Conservation (phyloP, 2,329 filamentous ascomycete species). For the Huntiella abstrusa region DNA sequence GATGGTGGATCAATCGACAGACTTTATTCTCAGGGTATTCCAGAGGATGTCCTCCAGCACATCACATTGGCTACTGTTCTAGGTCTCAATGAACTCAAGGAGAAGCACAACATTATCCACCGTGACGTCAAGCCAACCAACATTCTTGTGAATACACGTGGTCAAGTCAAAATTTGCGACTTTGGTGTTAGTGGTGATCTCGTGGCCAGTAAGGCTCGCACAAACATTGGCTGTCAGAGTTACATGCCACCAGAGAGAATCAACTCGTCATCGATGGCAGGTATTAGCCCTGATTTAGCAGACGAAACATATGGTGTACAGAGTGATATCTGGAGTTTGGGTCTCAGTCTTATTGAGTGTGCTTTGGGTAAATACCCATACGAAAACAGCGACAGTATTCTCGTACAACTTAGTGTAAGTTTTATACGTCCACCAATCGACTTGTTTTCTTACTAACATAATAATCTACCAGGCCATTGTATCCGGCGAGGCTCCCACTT, state of each 20-base stretch:
- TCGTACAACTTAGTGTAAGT: constrained; percentile 89
- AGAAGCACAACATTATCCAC: constrained; percentile 98
- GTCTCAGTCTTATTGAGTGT: constrained; percentile 87
- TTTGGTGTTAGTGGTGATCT: constrained; percentile 95
- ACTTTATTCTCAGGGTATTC: constrained; percentile 75
- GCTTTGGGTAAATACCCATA: constrained; percentile 90
- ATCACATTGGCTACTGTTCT: constrained; percentile 79
- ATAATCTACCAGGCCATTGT: constrained; percentile 60
- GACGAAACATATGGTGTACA: constrained; percentile 92
- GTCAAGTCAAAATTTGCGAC: constrained; percentile 95
- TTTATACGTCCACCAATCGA: neutral
- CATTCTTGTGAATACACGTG: constrained; percentile 73
- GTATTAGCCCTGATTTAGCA: constrained; percentile 21
- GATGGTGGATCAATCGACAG: constrained; percentile 96
- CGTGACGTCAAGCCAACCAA: constrained; percentile 99
- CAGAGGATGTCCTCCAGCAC: constrained; percentile 72
- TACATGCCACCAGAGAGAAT: constrained; percentile 98
- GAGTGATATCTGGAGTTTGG: constrained; percentile 94
- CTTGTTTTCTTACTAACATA: constrained; percentile 8
- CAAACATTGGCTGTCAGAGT: constrained; percentile 96
- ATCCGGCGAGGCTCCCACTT: constrained; percentile 80
- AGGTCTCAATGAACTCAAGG: constrained; percentile 83
- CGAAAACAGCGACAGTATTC: constrained; percentile 95
- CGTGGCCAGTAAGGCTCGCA: constrained; percentile 93
- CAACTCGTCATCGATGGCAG: constrained; percentile 39